A percentile compares a stretch with the other conserved stretches of the same genome.
phyloP scores from a whole-genome alignment of 1,139 yeast species.

The Candida frijolesensis region DNA sequence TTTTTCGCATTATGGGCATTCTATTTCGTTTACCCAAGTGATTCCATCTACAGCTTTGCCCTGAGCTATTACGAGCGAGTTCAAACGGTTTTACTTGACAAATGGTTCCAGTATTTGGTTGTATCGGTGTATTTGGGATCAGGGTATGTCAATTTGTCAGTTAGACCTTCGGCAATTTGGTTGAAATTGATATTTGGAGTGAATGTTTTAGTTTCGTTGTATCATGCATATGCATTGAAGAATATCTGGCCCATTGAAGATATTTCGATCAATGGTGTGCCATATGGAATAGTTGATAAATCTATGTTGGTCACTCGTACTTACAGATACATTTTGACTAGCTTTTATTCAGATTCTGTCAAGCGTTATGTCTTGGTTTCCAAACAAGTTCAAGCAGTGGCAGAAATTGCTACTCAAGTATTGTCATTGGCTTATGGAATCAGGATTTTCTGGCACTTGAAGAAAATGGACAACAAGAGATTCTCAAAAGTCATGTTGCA shows the following conservation, averaged over 20 bases:
- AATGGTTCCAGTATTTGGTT: conserved; percentile 13
- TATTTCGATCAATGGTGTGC: conserved; percentile 8
- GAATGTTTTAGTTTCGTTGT: conserved; percentile 5
- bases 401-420: conserved; percentile 11
- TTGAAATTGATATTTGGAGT: conserved; percentile 9
- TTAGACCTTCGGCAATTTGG: conserved; percentile 2
- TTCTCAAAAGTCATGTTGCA: conserved; percentile 8
- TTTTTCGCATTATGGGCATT: conserved; percentile 10
- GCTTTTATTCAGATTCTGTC: background rate
- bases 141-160: conserved; percentile 10
- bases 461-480: conserved; percentile 1
- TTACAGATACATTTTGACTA: conserved; percentile 8
- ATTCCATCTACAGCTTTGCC: conserved; percentile 8
- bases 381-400: conserved; percentile 1
- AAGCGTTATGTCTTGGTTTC: conserved; percentile 1
- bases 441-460: conserved; percentile 7
- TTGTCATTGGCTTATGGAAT: conserved; percentile 10
- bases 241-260: conserved; percentile 4
- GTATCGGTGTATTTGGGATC: conserved; percentile 14
- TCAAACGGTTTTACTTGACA: conserved; percentile 10
- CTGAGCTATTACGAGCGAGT: conserved; percentile 10
- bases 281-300: conserved; percentile 13
- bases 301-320: conserved; percentile 14
- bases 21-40: conserved; percentile 10
- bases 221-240: conserved; percentile 4